phyloP scores from a whole-genome alignment of 2,329 filamentous ascomycete genomes.

The Paracorniculantispora psalliotae region DNA sequence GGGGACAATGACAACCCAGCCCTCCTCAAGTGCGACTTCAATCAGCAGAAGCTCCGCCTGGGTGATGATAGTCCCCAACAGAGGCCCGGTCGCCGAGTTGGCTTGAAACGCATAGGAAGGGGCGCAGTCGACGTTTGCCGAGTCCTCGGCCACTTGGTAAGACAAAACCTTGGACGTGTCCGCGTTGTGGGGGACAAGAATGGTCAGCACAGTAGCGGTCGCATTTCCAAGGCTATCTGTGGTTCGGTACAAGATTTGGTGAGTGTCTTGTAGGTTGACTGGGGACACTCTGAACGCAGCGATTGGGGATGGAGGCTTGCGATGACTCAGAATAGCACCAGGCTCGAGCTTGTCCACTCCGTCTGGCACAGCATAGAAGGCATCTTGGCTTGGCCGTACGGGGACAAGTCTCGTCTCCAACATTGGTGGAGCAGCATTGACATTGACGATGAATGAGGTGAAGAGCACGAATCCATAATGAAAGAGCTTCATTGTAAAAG shows the following conservation, averaged over 20 bases:
- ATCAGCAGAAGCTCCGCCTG: not conserved
- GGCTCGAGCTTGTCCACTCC: not conserved
- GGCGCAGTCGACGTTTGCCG: slow-evolving; percentile 27
- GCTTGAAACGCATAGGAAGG: not conserved
- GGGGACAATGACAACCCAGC: slow-evolving; percentile 16
- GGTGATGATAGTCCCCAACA: slow-evolving; percentile 29
- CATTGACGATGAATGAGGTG: too few species aligned
- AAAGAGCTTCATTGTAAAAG: too few species aligned
- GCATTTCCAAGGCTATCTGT: slow-evolving; percentile 26
- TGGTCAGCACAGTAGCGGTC: slow-evolving; percentile 27
- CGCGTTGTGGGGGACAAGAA: slow-evolving; percentile 27
- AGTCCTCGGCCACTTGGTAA: slow-evolving; percentile 33
- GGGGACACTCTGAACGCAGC: not conserved
- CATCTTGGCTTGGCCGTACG: not conserved
- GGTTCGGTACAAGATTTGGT: slow-evolving; percentile 32
- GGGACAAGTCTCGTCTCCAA: too few species aligned
- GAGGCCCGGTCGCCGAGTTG: slow-evolving; percentile 19
- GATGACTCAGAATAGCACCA: not conserved
- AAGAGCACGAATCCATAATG: too few species aligned
- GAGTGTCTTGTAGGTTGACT: not conserved
- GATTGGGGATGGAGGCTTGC: not conserved
- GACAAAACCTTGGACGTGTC: slow-evolving; percentile 25
- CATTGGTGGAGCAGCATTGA: too few species aligned
- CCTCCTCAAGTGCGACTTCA: not conserved
- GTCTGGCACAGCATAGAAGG: not conserved